Evolutionary conservation across 208 protist species (phyloP).

Genomic region (Leishmania amazonensis): DNA sequence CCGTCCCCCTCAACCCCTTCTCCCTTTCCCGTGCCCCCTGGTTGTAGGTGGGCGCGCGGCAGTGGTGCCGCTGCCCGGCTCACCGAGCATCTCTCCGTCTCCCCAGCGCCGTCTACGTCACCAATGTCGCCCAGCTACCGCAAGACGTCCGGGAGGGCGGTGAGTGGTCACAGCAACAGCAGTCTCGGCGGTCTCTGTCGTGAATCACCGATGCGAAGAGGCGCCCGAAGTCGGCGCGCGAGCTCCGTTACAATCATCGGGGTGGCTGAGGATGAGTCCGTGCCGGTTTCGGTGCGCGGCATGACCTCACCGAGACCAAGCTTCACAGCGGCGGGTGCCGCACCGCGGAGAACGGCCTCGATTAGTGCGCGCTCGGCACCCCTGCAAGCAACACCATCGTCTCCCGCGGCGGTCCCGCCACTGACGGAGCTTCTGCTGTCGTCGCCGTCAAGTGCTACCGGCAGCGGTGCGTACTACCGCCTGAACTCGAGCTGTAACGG

Average conservation of each 20-base stretch:
- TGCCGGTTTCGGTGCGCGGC: background rate
- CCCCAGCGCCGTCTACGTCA: background rate
- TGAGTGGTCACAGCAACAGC: background rate
- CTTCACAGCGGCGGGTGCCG: background rate
- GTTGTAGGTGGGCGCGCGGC: background rate
- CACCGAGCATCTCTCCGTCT: background rate
- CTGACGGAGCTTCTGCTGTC: background rate
- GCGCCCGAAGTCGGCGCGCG: background rate
- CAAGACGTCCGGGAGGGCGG: background rate
- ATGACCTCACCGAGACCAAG: background rate
- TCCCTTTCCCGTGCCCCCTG: background rate
- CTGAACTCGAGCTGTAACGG: background rate
- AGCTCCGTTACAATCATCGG: conserved; percentile 11
- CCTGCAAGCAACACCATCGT: background rate
- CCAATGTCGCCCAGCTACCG: background rate
- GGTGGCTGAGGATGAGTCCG: background rate
- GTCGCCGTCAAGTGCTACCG: background rate
- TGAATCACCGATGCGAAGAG: background rate
- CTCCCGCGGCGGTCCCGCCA: background rate
- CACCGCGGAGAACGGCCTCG: too few species aligned
- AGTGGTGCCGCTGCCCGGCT: background rate
- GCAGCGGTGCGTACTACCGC: background rate
- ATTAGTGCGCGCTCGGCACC: too few species aligned
- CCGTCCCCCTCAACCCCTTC: background rate
- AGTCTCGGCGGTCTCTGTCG: conserved; percentile 1